These are phyloP conservation scores for Endothia cerciana DNA, from an alignment of 2,329 filamentous ascomycete genomes.

Conservation along the genomic window DNA sequence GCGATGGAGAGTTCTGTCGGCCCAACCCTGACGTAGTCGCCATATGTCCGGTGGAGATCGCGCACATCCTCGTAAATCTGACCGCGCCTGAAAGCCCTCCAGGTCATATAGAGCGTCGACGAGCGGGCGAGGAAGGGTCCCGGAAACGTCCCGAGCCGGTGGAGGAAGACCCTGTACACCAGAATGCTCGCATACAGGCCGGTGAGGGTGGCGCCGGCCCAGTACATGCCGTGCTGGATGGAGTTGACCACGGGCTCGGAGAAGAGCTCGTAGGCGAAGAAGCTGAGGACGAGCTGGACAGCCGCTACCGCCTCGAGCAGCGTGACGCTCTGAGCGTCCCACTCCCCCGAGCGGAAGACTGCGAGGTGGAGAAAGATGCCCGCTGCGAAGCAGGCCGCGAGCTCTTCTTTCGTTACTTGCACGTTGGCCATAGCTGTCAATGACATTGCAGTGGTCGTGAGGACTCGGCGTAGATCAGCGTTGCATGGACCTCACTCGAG, in stretches of 20 bases:
- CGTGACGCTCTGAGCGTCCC: slow-evolving; percentile 24
- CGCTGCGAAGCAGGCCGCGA: slow-evolving; percentile 18
- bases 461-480: background rate
- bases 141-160: slow-evolving; percentile 26
- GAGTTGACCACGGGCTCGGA: slow-evolving; percentile 10
- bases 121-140: slow-evolving; percentile 25
- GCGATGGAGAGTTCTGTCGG: slow-evolving; percentile 40
- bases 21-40: slow-evolving; percentile 33
- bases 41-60: slow-evolving; percentile 31
- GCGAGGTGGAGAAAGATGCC: slow-evolving; percentile 16
- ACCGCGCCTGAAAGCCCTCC: slow-evolving; percentile 29
- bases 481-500: background rate
- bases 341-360: slow-evolving; percentile 17
- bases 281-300: background rate
- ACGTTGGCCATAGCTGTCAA: slow-evolving; percentile 1
- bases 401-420: slow-evolving; percentile 8
- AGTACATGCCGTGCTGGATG: slow-evolving; percentile 11
- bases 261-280: slow-evolving; percentile 1
- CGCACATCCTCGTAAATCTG: slow-evolving; percentile 34
- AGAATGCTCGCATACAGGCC: slow-evolving; percentile 33
- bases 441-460: background rate
- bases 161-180: slow-evolving; percentile 32
- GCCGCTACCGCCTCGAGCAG: slow-evolving; percentile 19
- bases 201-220: slow-evolving; percentile 7
- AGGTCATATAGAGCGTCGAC: slow-evolving; percentile 32